These are phyloP conservation scores for Salix purpurea DNA, from an alignment of 345 rosid genomes.

Conservation along the genomic window DNA sequence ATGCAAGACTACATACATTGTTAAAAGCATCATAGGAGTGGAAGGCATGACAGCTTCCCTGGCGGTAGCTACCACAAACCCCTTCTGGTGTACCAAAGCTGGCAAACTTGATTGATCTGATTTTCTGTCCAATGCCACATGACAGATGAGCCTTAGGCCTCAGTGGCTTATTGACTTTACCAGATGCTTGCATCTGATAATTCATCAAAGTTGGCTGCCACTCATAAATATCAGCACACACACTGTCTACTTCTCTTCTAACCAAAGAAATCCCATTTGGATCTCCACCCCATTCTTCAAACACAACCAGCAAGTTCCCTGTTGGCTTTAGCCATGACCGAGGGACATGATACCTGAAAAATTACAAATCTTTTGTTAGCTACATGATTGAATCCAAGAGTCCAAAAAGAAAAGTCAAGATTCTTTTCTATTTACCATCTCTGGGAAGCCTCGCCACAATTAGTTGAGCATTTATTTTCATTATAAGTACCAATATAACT, in stretches of 20 bases:
- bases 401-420: neutral
- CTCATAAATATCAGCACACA: conserved; percentile 85
- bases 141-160: conserved; percentile 83
- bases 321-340: conserved; percentile 85
- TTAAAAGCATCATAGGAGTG: conserved; percentile 94
- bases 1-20: conserved; percentile 45
- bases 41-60: conserved; percentile 87
- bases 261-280: conserved; percentile 82
- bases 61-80: conserved; percentile 71
- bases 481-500: conserved; percentile 61
- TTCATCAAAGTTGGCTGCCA: conserved; percentile 94
- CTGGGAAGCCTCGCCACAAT: conserved; percentile 95
- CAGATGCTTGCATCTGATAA: conserved; percentile 75
- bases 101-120: conserved; percentile 77
- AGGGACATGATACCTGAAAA: conserved; percentile 86
- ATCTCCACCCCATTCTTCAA: conserved; percentile 98
- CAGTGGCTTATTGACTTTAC: conserved; percentile 71
- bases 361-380: neutral
- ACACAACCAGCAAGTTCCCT: conserved; percentile 85
- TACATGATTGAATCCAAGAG: neutral
- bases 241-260: conserved; percentile 73
- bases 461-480: conserved; percentile 73
- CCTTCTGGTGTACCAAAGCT: conserved; percentile 96
- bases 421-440: conserved; percentile 53
- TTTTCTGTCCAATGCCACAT: conserved; percentile 82